These are phyloP conservation scores for Fusarium sp. DNA, from an alignment of 2,329 filamentous ascomycete species.

Conservation along the genomic window DNA sequence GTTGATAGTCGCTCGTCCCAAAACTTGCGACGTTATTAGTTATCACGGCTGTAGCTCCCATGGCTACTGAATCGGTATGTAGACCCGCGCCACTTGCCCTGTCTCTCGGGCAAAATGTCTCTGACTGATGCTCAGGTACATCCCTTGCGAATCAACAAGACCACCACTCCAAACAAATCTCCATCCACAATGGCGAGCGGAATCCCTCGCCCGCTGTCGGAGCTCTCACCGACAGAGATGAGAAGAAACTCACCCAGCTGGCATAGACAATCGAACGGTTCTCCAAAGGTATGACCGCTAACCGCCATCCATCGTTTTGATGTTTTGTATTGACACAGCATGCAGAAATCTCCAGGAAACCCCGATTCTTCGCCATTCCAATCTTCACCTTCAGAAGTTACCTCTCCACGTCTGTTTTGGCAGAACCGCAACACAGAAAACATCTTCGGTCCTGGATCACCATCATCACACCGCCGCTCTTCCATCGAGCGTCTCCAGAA, in stretches of 20 bases:
- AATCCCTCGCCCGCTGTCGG: constrained; percentile 81
- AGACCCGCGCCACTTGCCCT: constrained; percentile 30
- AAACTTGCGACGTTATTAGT: constrained; percentile 34
- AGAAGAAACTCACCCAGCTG: constrained; percentile 93
- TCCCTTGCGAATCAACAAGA: constrained; percentile 84
- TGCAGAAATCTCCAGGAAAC: constrained; percentile 74
- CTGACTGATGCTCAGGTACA: constrained; percentile 67
- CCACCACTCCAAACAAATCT: constrained; percentile 64
- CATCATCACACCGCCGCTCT: constrained; percentile 81
- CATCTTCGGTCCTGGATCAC: constrained; percentile 68
- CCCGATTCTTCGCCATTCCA: constrained; percentile 87
- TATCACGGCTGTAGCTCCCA: constrained; percentile 44
- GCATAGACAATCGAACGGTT: constrained; percentile 76
- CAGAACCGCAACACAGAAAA: constrained; percentile 86
- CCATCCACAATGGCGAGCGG: constrained; percentile 72
- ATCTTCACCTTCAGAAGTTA: constrained; percentile 78
- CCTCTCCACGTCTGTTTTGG: constrained; percentile 92
- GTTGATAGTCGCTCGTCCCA: constrained; percentile 47
- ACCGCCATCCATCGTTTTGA: constrained; percentile 9
- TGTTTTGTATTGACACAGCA: constrained; percentile 48
- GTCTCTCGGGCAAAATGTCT: constrained; percentile 37
- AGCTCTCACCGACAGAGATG: constrained; percentile 87
- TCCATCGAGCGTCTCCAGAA: constrained; percentile 96
- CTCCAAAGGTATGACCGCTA: constrained; percentile 52
- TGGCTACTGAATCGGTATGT: constrained; percentile 56